Conservation (phyloP, 495 filamentous ascomycete species). For the Penicillium desertorum region DNA sequence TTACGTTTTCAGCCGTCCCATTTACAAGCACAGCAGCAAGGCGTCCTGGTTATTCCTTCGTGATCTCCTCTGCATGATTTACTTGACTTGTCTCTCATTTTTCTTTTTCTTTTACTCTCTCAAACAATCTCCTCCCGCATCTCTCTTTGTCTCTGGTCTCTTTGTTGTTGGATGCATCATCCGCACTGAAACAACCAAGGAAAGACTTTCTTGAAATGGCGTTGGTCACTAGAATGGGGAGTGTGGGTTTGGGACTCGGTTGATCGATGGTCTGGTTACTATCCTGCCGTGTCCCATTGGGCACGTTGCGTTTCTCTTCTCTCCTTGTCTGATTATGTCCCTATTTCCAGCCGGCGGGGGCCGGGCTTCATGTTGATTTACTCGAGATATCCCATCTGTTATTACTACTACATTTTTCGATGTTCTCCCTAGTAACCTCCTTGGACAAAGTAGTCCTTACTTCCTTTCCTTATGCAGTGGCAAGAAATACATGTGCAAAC, state of each 20-base stretch:
- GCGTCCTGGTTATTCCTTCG: constrained; percentile 12
- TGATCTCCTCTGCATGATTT: constrained; percentile 1
- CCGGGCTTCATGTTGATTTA: constrained; percentile 18
- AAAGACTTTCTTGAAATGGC: constrained; percentile 1
- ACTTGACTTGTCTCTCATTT: constrained; percentile 9
- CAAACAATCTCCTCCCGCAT: background rate
- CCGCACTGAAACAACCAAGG: background rate
- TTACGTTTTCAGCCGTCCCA: constrained; percentile 7
- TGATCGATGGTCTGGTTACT: constrained; percentile 11
- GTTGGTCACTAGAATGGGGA: constrained; percentile 2
- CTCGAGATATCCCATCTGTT: constrained; percentile 38
- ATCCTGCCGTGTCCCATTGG: constrained; percentile 2
- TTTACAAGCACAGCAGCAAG: constrained; percentile 12
- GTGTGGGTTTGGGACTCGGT: background rate
- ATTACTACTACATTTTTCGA: constrained; percentile 1
- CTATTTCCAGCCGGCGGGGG: background rate
- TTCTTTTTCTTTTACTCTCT: constrained; percentile 6
- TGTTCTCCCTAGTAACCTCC: background rate
- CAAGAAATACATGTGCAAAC: background rate
- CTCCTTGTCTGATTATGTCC: constrained; percentile 13
- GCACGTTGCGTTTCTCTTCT: constrained; percentile 11
- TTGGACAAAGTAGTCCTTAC: too few species aligned
- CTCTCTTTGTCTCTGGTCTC: background rate
- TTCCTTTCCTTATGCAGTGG: too few species aligned
- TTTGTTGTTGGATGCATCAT: background rate